Percentiles rank a stretch among this genome's conserved stretches.
Conservation (phyloP, 2,329 filamentous ascomycete genomes). For the Calonectria hawksworthii region DNA sequence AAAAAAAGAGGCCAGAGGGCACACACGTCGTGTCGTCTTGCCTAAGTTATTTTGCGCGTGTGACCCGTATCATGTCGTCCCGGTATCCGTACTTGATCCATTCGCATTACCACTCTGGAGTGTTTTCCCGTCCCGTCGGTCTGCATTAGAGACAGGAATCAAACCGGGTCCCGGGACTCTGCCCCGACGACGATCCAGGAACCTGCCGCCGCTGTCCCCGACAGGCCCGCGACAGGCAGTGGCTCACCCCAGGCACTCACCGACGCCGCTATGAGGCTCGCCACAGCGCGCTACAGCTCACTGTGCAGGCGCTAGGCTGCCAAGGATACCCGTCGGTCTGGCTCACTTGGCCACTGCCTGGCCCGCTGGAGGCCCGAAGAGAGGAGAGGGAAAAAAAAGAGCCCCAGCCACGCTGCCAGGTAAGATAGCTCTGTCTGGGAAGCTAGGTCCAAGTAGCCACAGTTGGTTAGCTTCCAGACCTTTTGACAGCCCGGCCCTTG, state of each 20-base stretch:
- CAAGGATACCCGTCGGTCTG: slow-evolving; percentile 20
- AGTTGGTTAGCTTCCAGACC: slow-evolving; percentile 12
- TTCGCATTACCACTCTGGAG: slow-evolving; percentile 9
- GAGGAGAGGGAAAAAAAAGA: neutral
- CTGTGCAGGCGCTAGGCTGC: slow-evolving; percentile 11
- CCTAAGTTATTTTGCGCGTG: neutral
- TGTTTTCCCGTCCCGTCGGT: slow-evolving; percentile 9
- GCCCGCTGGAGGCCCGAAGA: neutral
- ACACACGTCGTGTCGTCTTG: neutral
- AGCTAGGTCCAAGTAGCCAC: neutral
- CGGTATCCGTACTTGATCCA: slow-evolving; percentile 8
- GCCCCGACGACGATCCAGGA: slow-evolving; percentile 24
- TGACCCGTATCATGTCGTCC: slow-evolving; percentile 1
- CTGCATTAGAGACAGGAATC: slow-evolving; percentile 14
- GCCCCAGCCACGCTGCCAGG: slow-evolving; percentile 5
- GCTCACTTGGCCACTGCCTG: slow-evolving; percentile 18
- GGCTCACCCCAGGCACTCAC: slow-evolving; percentile 13
- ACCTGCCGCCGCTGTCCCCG: slow-evolving; percentile 12
- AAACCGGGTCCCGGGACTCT: slow-evolving; percentile 18
- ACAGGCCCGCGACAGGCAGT: slow-evolving; percentile 11
- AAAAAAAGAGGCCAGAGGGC: neutral
- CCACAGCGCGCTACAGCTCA: slow-evolving; percentile 16
- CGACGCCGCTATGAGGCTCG: slow-evolving; percentile 17
- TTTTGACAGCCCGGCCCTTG: slow-evolving; percentile 10
- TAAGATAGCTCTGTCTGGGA: neutral